Base-by-base conservation (phyloP, 2,329 filamentous ascomycete genomes). In the Colletotrichum noveboracense region DNA sequence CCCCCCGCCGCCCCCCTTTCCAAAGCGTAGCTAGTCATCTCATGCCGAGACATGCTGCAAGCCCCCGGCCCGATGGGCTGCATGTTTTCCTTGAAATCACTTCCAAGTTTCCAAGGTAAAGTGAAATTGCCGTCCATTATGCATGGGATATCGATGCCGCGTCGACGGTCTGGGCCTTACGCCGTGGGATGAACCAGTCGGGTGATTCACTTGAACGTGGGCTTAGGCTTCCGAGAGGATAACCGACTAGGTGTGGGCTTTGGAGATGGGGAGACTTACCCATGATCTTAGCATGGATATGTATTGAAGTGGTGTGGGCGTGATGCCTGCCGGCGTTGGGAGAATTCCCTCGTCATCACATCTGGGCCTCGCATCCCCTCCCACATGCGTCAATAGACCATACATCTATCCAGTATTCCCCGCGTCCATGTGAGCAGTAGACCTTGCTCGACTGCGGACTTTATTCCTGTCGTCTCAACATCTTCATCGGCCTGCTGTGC, bases 371-470 rank as follows among this genome's bases (percentile, higher is more conserved):
- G 18, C n/a, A 66, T 21, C n/a, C 14, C 55, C 62, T 18, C 70
- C 24, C 56, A 32, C 55, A 34, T 16, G 55, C 64, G 14, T 26
- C 28, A 64, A 38, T 52, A 30, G 64, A 26, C 34, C 55, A 62
- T 76, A 76, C 74, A 70, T 76, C 32, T 76, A 76, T 66, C 71
- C 38, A 52, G 16, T 65, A 28, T 34, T 70, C 43, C 66, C 66
- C 74, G 30, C 28, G 36, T 48, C 30, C 60, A 8, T 74, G n/a
- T 32, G 30, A 21, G 18, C 24, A 12, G 61, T 58, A 64, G 21
- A 36, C 32, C 55, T 55, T 24, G 58, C 38, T 74, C 70, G 61
- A 18, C 58, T 43, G 66, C 60, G 66, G 61, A 10, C 43, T 34
- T 55, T 21, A n/a, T 18, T 34, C 38, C 21, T 24, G 61, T 43